Base-by-base conservation (phyloP, 2,329 filamentous ascomycete species). In the Nakataea oryzae region DNA sequence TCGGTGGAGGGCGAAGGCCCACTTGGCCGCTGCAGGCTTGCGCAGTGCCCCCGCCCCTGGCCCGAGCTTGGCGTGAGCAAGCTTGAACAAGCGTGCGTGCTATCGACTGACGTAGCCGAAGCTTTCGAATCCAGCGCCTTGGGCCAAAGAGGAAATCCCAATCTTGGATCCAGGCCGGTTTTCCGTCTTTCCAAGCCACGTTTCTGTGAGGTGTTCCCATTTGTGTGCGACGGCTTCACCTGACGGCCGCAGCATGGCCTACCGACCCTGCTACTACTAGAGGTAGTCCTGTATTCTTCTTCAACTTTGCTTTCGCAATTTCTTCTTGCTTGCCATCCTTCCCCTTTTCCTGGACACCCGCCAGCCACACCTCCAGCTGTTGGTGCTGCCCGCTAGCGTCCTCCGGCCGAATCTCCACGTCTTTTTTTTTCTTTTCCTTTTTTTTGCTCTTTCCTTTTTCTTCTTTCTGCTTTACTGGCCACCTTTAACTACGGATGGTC, bases 261-360 rank as follows among this genome's bases (percentile, higher is more conserved):
- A 62, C 28, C 54, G 21, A 50, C 24, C 41, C 41, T 17, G 41
- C 41, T 24, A n/a, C 41, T 50, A 50, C 41, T 50, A 50, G 41
- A 50, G 41, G 41, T 50, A 50, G 41, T 24, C 41, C 41, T 50
- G 41, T 50, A 50, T 50, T 50, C 34, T 62, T 47, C 57, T 63
- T 63, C 61, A 60, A 62, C 61, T 63, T 64, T 63, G 62, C 60
- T 61, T 62, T 61, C 63, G 63, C 29, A 27, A 21, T 50, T 28
- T 60, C 17, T 59, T 11, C 17, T 59, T 11, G n/a, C 41, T 34
- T 29, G 21, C 41, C 41, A n/a, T 50, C 17, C 11, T 50, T 50
- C 41, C 41, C 41, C 6, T 24, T 50, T 50, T 47, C 17, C 21
- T 17, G 14, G 11, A 21, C n/a, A 21, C 8, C 41, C 24, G 3